phyloP scores from a whole-genome alignment of 148 eudicot genomes.

The Rhododendron molle region DNA sequence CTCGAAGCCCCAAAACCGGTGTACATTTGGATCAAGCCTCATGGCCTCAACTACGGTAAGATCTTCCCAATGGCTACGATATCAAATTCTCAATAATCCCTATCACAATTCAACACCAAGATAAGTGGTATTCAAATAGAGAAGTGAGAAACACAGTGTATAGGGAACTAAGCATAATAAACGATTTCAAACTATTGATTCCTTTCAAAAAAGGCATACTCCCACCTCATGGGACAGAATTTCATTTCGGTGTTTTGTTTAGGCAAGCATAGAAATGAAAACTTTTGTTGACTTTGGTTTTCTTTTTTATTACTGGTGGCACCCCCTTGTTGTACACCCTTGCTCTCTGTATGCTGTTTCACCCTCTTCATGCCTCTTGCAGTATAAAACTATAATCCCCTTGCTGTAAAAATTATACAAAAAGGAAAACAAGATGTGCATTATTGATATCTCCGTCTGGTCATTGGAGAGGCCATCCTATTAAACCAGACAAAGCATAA shows the following conservation, averaged over 20 bases:
- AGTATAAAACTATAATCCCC: neutral
- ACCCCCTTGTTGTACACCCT: neutral
- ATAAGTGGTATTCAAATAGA: neutral
- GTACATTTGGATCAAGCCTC: neutral
- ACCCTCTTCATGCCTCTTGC: neutral
- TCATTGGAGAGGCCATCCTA: neutral
- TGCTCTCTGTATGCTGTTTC: neutral
- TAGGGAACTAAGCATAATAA: neutral
- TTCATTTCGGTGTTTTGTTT: neutral
- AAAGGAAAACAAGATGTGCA: neutral
- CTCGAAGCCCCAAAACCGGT: neutral
- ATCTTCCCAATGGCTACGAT: neutral
- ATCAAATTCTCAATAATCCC: neutral
- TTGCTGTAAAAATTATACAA: neutral
- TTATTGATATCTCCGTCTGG: neutral
- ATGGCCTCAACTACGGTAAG: neutral
- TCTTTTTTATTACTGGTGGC: neutral
- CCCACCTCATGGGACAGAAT: neutral
- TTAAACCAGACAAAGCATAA: neutral
- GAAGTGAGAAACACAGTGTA: neutral
- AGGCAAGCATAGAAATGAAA: neutral
- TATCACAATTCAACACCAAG: neutral
- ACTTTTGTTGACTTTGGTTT: neutral
- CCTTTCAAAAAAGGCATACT: neutral
- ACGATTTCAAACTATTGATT: neutral